phyloP scores from a whole-genome alignment of 352 stramenopile genomes.

The Phytophthora constricta region DNA sequence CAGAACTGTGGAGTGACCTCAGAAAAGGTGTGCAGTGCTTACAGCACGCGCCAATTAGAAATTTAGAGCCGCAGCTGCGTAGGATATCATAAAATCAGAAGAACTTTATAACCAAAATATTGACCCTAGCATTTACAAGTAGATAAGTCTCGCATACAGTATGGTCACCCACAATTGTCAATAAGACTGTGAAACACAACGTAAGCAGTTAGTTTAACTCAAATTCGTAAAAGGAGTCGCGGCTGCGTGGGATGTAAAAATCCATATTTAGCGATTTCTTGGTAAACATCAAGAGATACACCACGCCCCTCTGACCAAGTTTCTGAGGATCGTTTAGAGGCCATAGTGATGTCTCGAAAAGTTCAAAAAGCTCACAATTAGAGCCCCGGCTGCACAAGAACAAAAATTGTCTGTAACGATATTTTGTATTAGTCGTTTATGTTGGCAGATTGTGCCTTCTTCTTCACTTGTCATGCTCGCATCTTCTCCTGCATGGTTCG shows the following conservation, averaged over 20 bases:
- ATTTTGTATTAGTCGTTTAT: slow-evolving; percentile 1
- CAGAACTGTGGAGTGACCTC: background rate
- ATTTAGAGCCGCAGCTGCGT: background rate
- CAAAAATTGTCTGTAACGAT: background rate
- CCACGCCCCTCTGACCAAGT: background rate
- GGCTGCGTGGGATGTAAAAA: background rate
- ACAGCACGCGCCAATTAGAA: background rate
- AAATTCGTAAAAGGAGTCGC: background rate
- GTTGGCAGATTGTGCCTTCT: background rate
- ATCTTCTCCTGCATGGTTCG: background rate
- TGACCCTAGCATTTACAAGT: background rate
- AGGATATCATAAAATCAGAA: background rate
- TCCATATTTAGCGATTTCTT: background rate
- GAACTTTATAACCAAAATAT: background rate
- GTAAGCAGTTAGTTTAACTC: background rate
- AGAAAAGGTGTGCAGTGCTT: background rate
- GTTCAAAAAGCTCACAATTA: background rate
- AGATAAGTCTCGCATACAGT: background rate
- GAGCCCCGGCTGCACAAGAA: background rate
- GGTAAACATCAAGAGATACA: background rate
- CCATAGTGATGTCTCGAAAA: background rate
- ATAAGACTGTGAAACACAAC: background rate
- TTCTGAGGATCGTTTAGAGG: background rate
- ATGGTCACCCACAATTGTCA: background rate
- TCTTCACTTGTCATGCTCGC: background rate